Conservation (phyloP, 2,329 filamentous ascomycete genomes). For the Fusarium luffae region DNA sequence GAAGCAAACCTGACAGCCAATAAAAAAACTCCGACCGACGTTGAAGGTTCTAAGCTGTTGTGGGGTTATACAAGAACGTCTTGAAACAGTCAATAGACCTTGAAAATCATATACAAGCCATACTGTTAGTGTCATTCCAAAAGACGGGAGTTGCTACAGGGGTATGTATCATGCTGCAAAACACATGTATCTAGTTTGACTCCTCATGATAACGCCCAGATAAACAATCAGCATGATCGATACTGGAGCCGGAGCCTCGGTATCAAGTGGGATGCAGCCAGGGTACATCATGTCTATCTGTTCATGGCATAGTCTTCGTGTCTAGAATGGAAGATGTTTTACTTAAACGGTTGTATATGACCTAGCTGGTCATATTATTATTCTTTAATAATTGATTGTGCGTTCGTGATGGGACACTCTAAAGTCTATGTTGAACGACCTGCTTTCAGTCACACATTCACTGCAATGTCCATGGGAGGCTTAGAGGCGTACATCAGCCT, state of each 20-base stretch:
- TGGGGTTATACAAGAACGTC: not conserved
- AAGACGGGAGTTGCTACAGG: not conserved
- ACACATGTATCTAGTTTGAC: not conserved
- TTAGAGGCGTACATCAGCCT: not conserved
- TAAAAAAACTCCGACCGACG: not conserved
- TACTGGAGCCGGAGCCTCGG: not conserved
- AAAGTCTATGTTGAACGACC: not conserved
- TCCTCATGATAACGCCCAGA: not conserved
- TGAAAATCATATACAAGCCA: not conserved
- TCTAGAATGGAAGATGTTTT: not conserved
- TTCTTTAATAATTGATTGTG: not conserved
- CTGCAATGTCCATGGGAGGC: not conserved
- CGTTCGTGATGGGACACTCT: not conserved
- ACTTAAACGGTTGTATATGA: not conserved
- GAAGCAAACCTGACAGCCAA: conserved; percentile 15
- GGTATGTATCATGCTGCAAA: not conserved
- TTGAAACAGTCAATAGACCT: not conserved
- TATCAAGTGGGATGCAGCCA: not conserved
- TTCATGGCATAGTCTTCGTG: not conserved
- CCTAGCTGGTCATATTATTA: not conserved
- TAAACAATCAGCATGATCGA: not conserved
- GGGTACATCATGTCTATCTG: not conserved
- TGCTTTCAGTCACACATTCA: not conserved
- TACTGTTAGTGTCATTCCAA: not conserved
- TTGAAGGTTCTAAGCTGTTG: not conserved